Conservation (phyloP, 1,284 basidiomycete genomes). For the Malassezia restricta region DNA sequence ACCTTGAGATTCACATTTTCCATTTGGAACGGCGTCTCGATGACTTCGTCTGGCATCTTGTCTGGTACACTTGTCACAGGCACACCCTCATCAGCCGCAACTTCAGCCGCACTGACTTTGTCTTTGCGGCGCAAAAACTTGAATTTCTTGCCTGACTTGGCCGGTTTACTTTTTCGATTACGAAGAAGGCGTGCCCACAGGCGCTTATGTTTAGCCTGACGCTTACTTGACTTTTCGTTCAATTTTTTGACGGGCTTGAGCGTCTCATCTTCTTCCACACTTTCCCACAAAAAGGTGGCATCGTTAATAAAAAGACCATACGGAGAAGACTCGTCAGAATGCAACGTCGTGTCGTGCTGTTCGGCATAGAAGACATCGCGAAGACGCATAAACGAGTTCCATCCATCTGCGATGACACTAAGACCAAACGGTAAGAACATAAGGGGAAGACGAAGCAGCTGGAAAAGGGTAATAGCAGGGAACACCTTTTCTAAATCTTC, state of each 20-base stretch:
- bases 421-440: slow-evolving; percentile 53
- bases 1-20: slow-evolving; percentile 1
- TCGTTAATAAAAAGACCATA: slow-evolving; percentile 22
- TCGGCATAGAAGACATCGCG: slow-evolving; percentile 55
- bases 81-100: not conserved
- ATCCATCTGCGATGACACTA: slow-evolving; percentile 38
- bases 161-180: not conserved
- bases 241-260: slow-evolving; percentile 9
- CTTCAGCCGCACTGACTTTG: not conserved
- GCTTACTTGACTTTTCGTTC: not conserved
- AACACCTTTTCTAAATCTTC: slow-evolving; percentile 53
- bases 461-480: slow-evolving; percentile 42
- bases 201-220: slow-evolving; percentile 8
- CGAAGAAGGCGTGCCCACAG: slow-evolving; percentile 10
- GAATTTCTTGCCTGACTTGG: slow-evolving; percentile 10
- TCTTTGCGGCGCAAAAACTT: not conserved
- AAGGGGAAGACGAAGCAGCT: slow-evolving; percentile 59
- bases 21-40: slow-evolving; percentile 7
- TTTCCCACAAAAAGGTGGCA: slow-evolving; percentile 29
- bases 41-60: slow-evolving; percentile 10
- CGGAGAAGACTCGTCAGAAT: slow-evolving; percentile 52
- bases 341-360: slow-evolving; percentile 54
- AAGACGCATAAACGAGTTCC: slow-evolving; percentile 35
- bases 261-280: slow-evolving; percentile 16
- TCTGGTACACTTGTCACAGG: slow-evolving; percentile 9